A percentile compares a stretch with the other conserved stretches of the same genome.
phyloP scores from a whole-genome alignment of 2,329 filamentous ascomycete genomes.

The Fusarium sterilihyphosum region DNA sequence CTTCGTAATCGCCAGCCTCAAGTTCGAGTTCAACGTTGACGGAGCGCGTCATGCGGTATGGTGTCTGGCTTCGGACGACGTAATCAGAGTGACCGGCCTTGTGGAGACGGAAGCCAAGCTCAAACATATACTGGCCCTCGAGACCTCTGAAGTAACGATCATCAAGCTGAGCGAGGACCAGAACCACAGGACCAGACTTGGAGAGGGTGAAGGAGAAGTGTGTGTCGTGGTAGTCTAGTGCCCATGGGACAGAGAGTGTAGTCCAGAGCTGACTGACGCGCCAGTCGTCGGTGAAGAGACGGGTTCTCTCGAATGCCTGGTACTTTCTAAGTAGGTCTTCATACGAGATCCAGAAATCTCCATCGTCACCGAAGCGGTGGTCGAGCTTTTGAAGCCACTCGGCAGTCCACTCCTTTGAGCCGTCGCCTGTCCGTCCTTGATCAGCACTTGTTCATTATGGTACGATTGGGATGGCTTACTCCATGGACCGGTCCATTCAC shows the following conservation, averaged over 20 bases:
- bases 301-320: constrained; percentile 66
- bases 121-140: constrained; percentile 65
- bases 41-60: constrained; percentile 73
- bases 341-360: constrained; percentile 71
- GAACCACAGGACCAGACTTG: constrained; percentile 60
- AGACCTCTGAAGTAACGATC: constrained; percentile 67
- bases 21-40: constrained; percentile 81
- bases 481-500: constrained; percentile 85
- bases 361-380: constrained; percentile 81
- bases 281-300: constrained; percentile 67
- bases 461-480: constrained; percentile 49
- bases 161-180: constrained; percentile 68
- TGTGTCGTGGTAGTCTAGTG: constrained; percentile 62
- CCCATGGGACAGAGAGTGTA: constrained; percentile 65
- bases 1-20: constrained; percentile 77
- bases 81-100: constrained; percentile 61
- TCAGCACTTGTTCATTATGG: constrained; percentile 17
- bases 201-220: constrained; percentile 63
- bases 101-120: constrained; percentile 65
- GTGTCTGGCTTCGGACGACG: constrained; percentile 63
- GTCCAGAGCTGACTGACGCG: constrained; percentile 59
- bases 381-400: constrained; percentile 78
- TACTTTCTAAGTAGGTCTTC: constrained; percentile 68
- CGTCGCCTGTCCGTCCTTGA: constrained; percentile 61
- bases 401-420: constrained; percentile 84